Percentiles rank a stretch among this genome's conserved stretches.
phyloP scores from a whole-genome alignment of 169 alveolate genomes.

The Plasmodium coatneyi region DNA sequence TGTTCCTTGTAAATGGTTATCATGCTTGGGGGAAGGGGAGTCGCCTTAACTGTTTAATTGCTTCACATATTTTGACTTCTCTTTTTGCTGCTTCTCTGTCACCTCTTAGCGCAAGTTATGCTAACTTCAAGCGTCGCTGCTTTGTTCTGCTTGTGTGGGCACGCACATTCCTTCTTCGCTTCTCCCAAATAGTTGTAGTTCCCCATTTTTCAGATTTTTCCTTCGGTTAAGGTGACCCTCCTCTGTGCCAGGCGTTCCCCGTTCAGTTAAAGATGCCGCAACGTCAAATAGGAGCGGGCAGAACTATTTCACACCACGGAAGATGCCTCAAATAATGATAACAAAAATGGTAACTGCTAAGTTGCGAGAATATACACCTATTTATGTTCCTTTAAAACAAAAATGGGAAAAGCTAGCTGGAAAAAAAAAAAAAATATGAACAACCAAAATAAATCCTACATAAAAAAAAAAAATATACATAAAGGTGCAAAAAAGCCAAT shows the following conservation, averaged over 20 bases:
- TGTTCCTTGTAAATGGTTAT: conserved; percentile 57
- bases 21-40: conserved; percentile 9
- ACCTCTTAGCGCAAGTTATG: neutral
- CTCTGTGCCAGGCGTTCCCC: neutral
- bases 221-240: neutral
- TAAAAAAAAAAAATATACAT: neutral
- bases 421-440: neutral
- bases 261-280: neutral
- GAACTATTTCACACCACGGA: neutral
- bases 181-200: neutral
- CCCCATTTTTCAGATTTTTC: neutral
- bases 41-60: neutral
- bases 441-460: neutral
- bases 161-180: neutral
- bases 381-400: neutral
- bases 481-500: neutral
- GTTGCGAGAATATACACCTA: neutral
- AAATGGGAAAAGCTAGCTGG: neutral
- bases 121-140: neutral
- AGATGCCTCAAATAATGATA: neutral
- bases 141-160: conserved; percentile 1
- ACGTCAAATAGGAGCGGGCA: neutral
- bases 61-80: neutral
- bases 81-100: neutral
- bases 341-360: neutral